phyloP scores from a whole-genome alignment of 2,329 filamentous ascomycete species.

The Hypoxylon sp. region DNA sequence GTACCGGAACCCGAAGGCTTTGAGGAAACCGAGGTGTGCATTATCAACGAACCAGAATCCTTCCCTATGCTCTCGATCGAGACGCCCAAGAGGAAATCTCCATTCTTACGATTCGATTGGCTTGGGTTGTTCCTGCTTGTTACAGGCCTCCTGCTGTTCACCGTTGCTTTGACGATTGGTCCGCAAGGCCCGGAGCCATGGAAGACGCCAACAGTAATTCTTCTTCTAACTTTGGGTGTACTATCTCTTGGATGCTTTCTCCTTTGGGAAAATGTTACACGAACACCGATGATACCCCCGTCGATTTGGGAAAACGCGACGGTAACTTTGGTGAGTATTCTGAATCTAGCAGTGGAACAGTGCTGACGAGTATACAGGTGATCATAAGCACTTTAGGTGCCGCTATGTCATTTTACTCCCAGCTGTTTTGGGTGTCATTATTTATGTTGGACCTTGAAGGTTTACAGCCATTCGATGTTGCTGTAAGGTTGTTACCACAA shows the following conservation, averaged over 20 bases:
- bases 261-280: constrained; percentile 53
- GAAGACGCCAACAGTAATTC: constrained; percentile 55
- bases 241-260: constrained; percentile 53
- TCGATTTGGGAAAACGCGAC: constrained; percentile 52
- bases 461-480: constrained; percentile 53
- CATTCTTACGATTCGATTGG: constrained; percentile 53
- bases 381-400: constrained; percentile 51
- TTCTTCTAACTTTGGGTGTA: constrained; percentile 52
- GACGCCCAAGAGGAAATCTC: constrained; percentile 34
- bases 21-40: constrained; percentile 42
- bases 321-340: constrained; percentile 49
- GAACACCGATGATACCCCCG: constrained; percentile 54
- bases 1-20: constrained; percentile 44
- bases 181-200: constrained; percentile 53
- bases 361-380: constrained; percentile 44
- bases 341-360: not conserved
- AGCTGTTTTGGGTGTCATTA: constrained; percentile 55
- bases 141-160: constrained; percentile 52
- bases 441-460: constrained; percentile 54
- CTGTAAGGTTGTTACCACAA: constrained; percentile 54
- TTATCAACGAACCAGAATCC: constrained; percentile 41
- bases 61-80: constrained; percentile 45
- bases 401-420: constrained; percentile 54
- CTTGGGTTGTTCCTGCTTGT: constrained; percentile 51
- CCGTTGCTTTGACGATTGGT: constrained; percentile 53